phyloP scores from a whole-genome alignment of 1,139 yeast species.

The Suhomyces wounanorum region DNA sequence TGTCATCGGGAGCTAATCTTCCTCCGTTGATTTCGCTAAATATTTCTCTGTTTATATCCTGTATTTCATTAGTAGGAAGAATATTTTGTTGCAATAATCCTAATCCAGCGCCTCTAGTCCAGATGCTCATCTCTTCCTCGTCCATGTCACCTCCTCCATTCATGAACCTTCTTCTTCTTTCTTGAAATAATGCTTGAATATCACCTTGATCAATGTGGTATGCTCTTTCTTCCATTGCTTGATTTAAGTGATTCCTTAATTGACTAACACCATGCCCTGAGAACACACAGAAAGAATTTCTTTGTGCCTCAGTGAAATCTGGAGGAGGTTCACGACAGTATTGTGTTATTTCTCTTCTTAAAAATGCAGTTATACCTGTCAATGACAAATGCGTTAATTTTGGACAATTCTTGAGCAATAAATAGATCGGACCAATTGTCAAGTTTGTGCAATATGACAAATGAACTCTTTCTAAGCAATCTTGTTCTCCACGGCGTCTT shows the following conservation, averaged over 20 bases:
- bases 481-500: constrained; percentile 68
- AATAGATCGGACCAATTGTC: constrained; percentile 70
- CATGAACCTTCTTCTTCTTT: constrained; percentile 34
- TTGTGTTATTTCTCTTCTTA: constrained; percentile 80
- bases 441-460: constrained; percentile 86
- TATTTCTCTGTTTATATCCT: constrained; percentile 38
- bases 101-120: constrained; percentile 39
- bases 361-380: constrained; percentile 88
- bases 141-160: constrained; percentile 24
- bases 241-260: constrained; percentile 62
- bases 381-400: constrained; percentile 82
- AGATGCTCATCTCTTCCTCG: constrained; percentile 28
- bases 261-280: constrained; percentile 86
- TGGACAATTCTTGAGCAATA: constrained; percentile 78
- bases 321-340: constrained; percentile 95
- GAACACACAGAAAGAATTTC: constrained; percentile 86
- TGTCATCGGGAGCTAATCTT: constrained; percentile 38
- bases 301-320: constrained; percentile 87
- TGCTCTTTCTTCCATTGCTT: constrained; percentile 46
- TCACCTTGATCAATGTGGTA: constrained; percentile 45
- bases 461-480: constrained; percentile 88
- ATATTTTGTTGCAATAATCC: constrained; percentile 27
- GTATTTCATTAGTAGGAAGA: constrained; percentile 27
- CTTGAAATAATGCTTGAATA: constrained; percentile 36
- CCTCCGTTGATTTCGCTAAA: constrained; percentile 38